phyloP scores from a whole-genome alignment of 768 basidiomycete species.

The Dioszegia crocea region DNA sequence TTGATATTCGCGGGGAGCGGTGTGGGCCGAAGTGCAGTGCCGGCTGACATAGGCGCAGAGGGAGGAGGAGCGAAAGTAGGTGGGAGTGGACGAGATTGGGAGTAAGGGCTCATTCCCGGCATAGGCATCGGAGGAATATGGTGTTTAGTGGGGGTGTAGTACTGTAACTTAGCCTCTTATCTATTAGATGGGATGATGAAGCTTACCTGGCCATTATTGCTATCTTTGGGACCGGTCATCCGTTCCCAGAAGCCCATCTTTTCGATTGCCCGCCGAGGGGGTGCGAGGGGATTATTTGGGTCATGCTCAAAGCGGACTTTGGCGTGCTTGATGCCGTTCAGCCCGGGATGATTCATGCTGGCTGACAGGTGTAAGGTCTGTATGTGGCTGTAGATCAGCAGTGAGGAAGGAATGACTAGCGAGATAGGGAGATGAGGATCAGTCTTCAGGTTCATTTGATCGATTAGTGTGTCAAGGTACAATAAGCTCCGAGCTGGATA shows the following conservation, averaged over 20 bases:
- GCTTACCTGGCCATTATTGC: no score
- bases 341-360: no score
- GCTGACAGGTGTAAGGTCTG: no score
- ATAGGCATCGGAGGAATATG: no score
- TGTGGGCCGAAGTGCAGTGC: not conserved
- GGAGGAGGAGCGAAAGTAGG: not conserved
- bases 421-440: not conserved
- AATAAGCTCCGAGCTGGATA: no score
- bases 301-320: slow-evolving; percentile 4
- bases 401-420: not conserved
- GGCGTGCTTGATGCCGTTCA: not conserved
- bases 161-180: no score
- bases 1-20: slow-evolving; percentile 1
- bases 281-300: slow-evolving; percentile 10
- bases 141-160: not conserved
- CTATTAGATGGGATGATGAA: no score
- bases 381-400: no score
- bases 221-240: not conserved
- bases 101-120: no score
- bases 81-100: not conserved
- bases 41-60: not conserved
- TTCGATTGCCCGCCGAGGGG: slow-evolving; percentile 10
- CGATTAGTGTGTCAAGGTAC: not conserved
- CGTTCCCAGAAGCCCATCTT: slow-evolving; percentile 11
- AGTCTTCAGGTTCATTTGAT: not conserved